Conservation (phyloP, 163 green algal species). For the Chlamydomonas reinhardtii region DNA sequence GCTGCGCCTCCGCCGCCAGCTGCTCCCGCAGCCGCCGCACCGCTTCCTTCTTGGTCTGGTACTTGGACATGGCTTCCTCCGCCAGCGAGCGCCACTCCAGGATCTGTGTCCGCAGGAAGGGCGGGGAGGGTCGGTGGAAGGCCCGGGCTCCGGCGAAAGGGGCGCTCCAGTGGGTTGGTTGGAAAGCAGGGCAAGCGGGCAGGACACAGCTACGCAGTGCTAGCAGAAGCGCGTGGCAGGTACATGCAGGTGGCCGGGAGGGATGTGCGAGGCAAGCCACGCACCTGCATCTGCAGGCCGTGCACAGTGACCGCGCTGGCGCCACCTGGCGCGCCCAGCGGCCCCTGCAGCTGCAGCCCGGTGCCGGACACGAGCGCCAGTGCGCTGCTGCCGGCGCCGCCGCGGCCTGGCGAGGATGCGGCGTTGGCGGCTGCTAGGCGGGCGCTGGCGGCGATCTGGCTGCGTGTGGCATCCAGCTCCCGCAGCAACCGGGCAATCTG, state of each 20-base stretch:
- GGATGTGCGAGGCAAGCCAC: too few relatives aligned
- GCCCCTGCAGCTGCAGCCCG: background rate
- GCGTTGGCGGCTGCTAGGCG: background rate
- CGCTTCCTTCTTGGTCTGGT: constrained; percentile 33
- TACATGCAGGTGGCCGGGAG: too few relatives aligned
- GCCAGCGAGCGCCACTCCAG: constrained; percentile 14
- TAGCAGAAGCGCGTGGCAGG: too few relatives aligned
- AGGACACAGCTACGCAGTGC: too few relatives aligned
- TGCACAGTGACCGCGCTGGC: background rate
- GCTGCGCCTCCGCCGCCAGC: constrained; percentile 38
- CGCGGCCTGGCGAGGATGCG: background rate
- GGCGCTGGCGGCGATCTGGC: background rate
- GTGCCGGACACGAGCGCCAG: background rate
- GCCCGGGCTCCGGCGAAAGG: too few relatives aligned
- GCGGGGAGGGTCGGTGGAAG: too few relatives aligned
- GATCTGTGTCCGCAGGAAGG: background rate
- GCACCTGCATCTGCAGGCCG: constrained; percentile 21
- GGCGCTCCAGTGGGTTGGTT: too few relatives aligned
- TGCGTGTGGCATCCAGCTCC: constrained; percentile 1
- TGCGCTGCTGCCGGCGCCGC: background rate
- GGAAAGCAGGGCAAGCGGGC: too few relatives aligned
- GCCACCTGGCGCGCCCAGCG: too few relatives aligned
- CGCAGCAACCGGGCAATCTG: constrained; percentile 15
- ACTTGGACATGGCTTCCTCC: constrained; percentile 15
- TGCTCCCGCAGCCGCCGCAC: constrained; percentile 20